phyloP scores from a whole-genome alignment of 495 filamentous ascomycete species.

The Neurospora sp. region DNA sequence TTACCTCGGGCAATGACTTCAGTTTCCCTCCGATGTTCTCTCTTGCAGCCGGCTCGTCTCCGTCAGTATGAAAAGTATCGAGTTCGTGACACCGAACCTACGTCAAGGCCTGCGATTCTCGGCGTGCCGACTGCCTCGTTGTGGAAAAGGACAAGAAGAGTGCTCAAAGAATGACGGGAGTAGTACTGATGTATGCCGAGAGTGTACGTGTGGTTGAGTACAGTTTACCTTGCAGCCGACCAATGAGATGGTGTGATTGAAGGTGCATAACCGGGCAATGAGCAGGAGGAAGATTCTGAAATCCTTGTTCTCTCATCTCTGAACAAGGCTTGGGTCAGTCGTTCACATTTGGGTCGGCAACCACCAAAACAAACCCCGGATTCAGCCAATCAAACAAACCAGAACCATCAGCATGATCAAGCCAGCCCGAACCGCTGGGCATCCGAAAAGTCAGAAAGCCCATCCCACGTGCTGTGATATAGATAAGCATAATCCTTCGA shows the following conservation, averaged over 20 bases:
- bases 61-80: background rate
- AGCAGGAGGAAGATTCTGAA: background rate
- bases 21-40: background rate
- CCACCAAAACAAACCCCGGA: background rate
- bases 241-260: background rate
- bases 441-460: background rate
- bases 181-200: background rate
- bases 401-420: background rate
- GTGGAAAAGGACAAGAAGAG: background rate
- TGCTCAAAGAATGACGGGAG: background rate
- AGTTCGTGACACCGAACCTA: background rate
- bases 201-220: background rate
- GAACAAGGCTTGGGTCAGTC: background rate
- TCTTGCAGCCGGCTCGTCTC: background rate
- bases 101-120: background rate
- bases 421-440: background rate
- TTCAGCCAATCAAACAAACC: background rate
- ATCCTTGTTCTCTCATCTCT: background rate
- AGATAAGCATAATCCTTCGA: background rate
- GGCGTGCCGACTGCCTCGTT: background rate
- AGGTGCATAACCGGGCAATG: background rate
- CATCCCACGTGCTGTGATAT: background rate
- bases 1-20: background rate
- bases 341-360: background rate
- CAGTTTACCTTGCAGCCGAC: background rate